Percentiles rank a stretch among this genome's conserved stretches.
Evolutionary conservation across 352 stramenopile genomes (phyloP).

Genomic region (Phytophthora boehmeriae): DNA sequence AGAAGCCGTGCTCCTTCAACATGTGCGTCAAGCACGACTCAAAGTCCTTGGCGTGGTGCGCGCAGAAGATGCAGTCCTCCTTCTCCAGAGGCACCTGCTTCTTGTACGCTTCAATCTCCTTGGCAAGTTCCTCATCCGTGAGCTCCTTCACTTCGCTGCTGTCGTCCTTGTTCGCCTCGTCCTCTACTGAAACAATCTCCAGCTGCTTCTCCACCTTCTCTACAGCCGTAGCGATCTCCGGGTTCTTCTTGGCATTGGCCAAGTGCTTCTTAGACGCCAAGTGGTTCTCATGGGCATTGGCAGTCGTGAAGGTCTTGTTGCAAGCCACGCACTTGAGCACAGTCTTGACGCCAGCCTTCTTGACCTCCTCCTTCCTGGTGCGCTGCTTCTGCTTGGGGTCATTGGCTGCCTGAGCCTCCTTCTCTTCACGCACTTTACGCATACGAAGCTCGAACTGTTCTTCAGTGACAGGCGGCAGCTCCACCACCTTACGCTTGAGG

Average conservation of each 20-base stretch:
- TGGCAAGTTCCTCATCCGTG: conserved; percentile 61
- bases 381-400: conserved; percentile 81
- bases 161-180: conserved; percentile 13
- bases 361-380: conserved; percentile 68
- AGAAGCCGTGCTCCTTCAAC: conserved; percentile 95
- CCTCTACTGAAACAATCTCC: conserved; percentile 46
- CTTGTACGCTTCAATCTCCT: conserved; percentile 81
- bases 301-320: conserved; percentile 85
- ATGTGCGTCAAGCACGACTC: conserved; percentile 90
- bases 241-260: conserved; percentile 79
- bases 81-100: conserved; percentile 75
- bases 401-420: conserved; percentile 55
- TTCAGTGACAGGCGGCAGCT: conserved; percentile 92
- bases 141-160: conserved; percentile 35
- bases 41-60: conserved; percentile 62
- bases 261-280: conserved; percentile 87
- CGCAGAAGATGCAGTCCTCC: conserved; percentile 88
- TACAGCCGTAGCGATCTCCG: conserved; percentile 43
- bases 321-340: conserved; percentile 86
- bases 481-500: conserved; percentile 97
- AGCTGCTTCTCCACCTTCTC: conserved; percentile 78
- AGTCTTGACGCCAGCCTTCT: conserved; percentile 70
- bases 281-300: conserved; percentile 88
- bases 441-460: conserved; percentile 85
- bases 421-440: conserved; percentile 69